Conservation (phyloP, 106 monocot species). For the Platanthera guangdongensis region DNA sequence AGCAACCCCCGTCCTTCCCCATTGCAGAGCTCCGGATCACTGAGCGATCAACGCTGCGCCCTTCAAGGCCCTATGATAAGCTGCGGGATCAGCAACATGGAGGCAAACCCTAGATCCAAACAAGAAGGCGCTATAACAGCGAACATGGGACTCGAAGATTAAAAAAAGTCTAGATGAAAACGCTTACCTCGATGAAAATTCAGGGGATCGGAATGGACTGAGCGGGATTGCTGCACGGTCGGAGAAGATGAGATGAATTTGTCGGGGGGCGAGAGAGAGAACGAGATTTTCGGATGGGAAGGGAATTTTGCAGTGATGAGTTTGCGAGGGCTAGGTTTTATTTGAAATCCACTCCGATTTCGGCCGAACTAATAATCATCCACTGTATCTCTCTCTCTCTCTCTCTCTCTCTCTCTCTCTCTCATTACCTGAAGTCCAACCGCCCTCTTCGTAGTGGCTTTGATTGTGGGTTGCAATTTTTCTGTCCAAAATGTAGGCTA, state of each 20-base stretch:
- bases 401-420: no score
- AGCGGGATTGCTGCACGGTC: neutral
- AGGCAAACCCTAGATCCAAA: slow-evolving; percentile 5
- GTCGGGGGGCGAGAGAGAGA: neutral
- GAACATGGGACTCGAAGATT: neutral
- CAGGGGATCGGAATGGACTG: neutral
- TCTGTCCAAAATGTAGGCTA: no score
- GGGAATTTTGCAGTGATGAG: neutral
- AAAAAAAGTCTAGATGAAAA: slow-evolving; percentile 1
- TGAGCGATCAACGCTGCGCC: neutral
- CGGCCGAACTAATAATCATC: neutral
- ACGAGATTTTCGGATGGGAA: neutral
- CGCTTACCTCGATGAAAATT: neutral
- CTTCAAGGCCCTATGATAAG: neutral
- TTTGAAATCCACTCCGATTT: neutral
- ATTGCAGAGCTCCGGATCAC: neutral
- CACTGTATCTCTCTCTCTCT: neutral
- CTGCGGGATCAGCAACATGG: neutral
- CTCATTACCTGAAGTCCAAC: no score
- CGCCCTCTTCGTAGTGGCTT: no score
- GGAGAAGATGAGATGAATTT: neutral
- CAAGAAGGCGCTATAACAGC: neutral
- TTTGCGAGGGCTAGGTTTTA: neutral
- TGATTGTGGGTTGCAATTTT: no score
- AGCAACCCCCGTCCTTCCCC: slow-evolving; percentile 9